These are phyloP conservation scores for Linanthus parryae DNA, from an alignment of 148 eudicot species.

Conservation along the genomic window DNA sequence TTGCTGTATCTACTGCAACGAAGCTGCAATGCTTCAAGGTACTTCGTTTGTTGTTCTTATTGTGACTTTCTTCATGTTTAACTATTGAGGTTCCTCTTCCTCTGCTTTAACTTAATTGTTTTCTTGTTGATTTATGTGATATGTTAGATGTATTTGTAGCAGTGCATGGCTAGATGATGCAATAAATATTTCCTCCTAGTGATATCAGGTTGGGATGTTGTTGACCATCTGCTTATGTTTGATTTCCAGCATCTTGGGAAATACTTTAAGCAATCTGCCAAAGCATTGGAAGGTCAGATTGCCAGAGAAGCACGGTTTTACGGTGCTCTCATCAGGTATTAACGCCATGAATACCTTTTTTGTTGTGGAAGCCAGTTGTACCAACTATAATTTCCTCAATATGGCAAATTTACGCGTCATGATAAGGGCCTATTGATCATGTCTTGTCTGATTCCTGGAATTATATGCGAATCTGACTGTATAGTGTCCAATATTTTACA, in stretches of 20 bases:
- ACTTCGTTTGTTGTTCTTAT: conserved; percentile 16
- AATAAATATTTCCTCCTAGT: background rate
- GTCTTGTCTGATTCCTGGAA: too few relatives aligned
- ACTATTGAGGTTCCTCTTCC: background rate
- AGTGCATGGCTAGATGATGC: background rate
- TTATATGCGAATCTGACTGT: too few relatives aligned
- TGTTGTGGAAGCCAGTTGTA: too few relatives aligned
- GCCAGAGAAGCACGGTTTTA: conserved; percentile 95
- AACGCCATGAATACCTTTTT: conserved; percentile 3
- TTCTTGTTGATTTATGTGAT: background rate
- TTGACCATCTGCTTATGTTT: conserved; percentile 8
- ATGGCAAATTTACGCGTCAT: too few relatives aligned
- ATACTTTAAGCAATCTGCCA: conserved; percentile 94
- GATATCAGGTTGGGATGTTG: too few relatives aligned
- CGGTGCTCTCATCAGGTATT: conserved; percentile 95
- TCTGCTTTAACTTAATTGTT: background rate
- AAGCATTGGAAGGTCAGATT: conserved; percentile 85
- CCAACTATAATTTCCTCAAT: too few relatives aligned
- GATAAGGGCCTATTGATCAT: too few relatives aligned
- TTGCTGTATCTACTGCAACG: conserved; percentile 83
- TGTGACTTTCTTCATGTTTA: background rate
- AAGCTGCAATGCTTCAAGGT: conserved; percentile 93
- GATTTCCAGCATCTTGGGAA: conserved; percentile 77
- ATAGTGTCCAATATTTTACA: too few relatives aligned
- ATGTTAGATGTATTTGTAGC: conserved; percentile 5